Conservation (phyloP, 768 basidiomycete genomes). For the Boletus eberwhitei region DNA sequence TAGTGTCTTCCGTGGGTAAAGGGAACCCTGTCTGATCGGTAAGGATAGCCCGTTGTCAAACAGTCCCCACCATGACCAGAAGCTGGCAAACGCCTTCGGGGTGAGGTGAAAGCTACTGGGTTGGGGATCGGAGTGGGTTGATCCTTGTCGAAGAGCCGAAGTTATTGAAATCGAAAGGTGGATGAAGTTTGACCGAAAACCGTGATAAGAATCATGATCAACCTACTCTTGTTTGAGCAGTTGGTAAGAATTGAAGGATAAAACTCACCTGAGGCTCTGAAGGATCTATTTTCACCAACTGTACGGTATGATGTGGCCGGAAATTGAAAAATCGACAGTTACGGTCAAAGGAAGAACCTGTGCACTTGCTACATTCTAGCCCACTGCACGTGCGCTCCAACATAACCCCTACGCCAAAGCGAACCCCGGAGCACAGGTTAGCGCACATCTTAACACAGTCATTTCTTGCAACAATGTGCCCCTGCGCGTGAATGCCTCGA, state of each 20-base stretch:
- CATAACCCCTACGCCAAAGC: constrained; percentile 80
- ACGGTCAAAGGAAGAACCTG: constrained; percentile 64
- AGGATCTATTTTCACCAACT: constrained; percentile 45
- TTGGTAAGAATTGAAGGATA: not conserved
- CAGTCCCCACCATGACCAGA: constrained; percentile 88
- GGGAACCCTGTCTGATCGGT: constrained; percentile 84
- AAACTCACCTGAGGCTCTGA: constrained; percentile 48
- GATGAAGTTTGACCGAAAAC: constrained; percentile 91
- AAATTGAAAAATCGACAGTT: constrained; percentile 79
- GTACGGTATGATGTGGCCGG: constrained; percentile 74
- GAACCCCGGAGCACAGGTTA: constrained; percentile 77
- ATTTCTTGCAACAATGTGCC: constrained; percentile 19
- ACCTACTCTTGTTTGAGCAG: constrained; percentile 31
- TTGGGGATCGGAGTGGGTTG: constrained; percentile 16
- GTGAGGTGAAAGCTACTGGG: constrained; percentile 82
- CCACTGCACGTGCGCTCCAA: constrained; percentile 78
- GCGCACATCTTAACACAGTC: constrained; percentile 73
- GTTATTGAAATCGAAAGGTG: constrained; percentile 86
- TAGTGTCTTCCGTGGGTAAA: constrained; percentile 65
- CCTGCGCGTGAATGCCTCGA: constrained; percentile 17
- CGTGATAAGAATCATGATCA: constrained; percentile 71
- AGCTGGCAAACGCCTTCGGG: constrained; percentile 81
- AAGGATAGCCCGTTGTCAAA: constrained; percentile 78
- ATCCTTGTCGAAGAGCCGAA: constrained; percentile 48
- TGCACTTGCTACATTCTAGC: constrained; percentile 59